Evolutionary conservation across 78 protist genomes (phyloP), one percentile per base, ranked within the genome.

Genomic region (Dictyostelium citrinum): DNA sequence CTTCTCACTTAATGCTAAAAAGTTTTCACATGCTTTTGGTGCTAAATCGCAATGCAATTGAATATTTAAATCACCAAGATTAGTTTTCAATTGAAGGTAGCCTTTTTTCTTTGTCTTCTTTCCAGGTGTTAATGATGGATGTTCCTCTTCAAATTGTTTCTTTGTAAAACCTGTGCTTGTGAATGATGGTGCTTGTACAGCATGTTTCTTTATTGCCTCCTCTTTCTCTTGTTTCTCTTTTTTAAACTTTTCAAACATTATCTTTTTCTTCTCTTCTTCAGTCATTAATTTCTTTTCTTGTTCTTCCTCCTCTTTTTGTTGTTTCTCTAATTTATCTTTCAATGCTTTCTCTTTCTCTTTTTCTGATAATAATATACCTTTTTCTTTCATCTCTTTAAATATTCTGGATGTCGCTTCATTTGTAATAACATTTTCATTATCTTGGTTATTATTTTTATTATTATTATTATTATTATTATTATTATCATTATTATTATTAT

Each of bases 11-110:
- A 90, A 96, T 82, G 2, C 58, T 27, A 93, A 7, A 43, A 98
- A 98, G 85, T 98, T 98, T 35, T 95, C 93, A 61, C 98, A 96
- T 0, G 99, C 83, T 60, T 84, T 93, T 5, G 99, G 99, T 11
- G 84, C 97, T 0, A 90, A 3, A n/a, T 95, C 90, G 33, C 97
- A 96, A 91, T 91, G 90, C 58, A 97, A 82, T 41, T 95, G 96
- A 22, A 97, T 5, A 46, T 96, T 97, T 35, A 97, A 8, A 61
- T 88, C 95, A 27, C 98, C 98, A 9, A 90, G 31, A 67, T 88
- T 90, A 0, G 98, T 97, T n/a, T 45, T 41, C 20, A 97, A 9
- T 17, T 64, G 72, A 5, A 81, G 97, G 43, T 96, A 97, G 5
- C 96, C 97, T 72, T 95, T 96, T 45, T 58, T 71, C 35, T 76